Base-by-base conservation (phyloP, 2,329 filamentous ascomycete genomes). In the Ceratocystis lukuohia region DNA sequence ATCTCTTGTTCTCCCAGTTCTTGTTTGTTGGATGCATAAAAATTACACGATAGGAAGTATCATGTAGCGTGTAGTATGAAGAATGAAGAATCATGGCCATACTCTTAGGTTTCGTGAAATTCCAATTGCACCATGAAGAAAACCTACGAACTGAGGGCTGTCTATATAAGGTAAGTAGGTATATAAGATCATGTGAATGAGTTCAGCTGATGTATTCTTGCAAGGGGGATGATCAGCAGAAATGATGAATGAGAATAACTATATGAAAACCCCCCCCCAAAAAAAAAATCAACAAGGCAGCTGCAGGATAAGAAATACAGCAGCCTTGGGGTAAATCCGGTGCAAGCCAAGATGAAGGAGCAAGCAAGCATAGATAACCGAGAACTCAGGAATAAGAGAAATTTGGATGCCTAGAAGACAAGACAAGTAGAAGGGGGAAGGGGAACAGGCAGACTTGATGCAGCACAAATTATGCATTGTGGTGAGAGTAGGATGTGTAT, bases 61-160 rank as follows among this genome's bases (percentile, higher is more conserved):
- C 10, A 41, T 12, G 37, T 41, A 41, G 3, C 37, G 3, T 41
- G 37, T 41, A 41, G 8, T 12, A 41, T 41, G 64, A 50, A 61
- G 44, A 53, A 65, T 65, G 64, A 65, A 65, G 28, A 56, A 65
- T 48, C 28, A 65, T 46, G 63, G 33, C 30, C 53, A 46, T 61
- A 15, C 59, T n/a, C 53, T 33, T 50, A 61, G 50, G 61, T 22
- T 46, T 46, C 44, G 53, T 61, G 64, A 10, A 25, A 59, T 45
- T 45, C 8, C 44, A 65, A 44, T 20, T 20, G 20, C 50, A 65
- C 12, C 30, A 59, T 48, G 15, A 48, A 62, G 22, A 41, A 63
- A 3, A 17, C 44, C 17, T 48, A 45, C 25, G 48, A 63, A 50
- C 20, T 6, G n/a, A 12, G 3, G 17, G 12, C 6, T 59, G 28